These are phyloP conservation scores for Magnaporthiopsis rhizophila DNA, from an alignment of 2,329 filamentous ascomycete genomes.

Conservation along the genomic window DNA sequence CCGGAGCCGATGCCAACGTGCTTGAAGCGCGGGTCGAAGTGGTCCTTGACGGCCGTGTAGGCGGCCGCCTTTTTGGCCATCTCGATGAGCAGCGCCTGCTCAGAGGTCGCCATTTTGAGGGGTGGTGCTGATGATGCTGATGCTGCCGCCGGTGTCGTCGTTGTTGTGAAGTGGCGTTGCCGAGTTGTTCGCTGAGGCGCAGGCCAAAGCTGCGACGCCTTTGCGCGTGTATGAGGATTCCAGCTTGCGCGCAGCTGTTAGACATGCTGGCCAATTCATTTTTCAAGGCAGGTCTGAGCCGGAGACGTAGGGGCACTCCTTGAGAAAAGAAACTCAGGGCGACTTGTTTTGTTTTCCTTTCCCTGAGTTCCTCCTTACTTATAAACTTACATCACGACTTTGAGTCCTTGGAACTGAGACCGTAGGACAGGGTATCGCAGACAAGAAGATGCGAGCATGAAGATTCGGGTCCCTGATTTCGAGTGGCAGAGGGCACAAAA, in stretches of 20 bases:
- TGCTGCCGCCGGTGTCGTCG: slow-evolving; percentile 1
- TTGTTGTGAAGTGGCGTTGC: slow-evolving; percentile 16
- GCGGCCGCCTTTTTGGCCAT: slow-evolving; percentile 69
- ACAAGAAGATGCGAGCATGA: not conserved
- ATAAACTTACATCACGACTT: not conserved
- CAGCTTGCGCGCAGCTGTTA: not conserved
- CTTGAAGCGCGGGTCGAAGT: slow-evolving; percentile 54
- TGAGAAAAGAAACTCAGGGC: not conserved
- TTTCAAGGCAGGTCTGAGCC: not conserved
- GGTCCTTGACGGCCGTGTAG: slow-evolving; percentile 63
- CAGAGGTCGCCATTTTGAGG: not conserved
- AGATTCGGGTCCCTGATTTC: not conserved
- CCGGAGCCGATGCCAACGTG: slow-evolving; percentile 75
- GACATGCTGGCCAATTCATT: not conserved
- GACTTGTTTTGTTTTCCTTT: not conserved
- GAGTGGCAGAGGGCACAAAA: not conserved
- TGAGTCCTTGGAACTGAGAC: not conserved
- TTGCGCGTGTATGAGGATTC: not conserved
- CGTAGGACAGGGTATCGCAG: not conserved
- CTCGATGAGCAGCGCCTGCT: slow-evolving; percentile 45
- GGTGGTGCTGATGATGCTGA: slow-evolving; percentile 2
- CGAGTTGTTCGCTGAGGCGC: not conserved
- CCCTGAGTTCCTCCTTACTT: not conserved
- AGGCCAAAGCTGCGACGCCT: not conserved
- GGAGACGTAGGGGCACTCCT: too few relatives aligned